These are phyloP conservation scores for Sarocladiaceae sp. DNA, from an alignment of 2,329 filamentous ascomycete species.

Conservation along the genomic window DNA sequence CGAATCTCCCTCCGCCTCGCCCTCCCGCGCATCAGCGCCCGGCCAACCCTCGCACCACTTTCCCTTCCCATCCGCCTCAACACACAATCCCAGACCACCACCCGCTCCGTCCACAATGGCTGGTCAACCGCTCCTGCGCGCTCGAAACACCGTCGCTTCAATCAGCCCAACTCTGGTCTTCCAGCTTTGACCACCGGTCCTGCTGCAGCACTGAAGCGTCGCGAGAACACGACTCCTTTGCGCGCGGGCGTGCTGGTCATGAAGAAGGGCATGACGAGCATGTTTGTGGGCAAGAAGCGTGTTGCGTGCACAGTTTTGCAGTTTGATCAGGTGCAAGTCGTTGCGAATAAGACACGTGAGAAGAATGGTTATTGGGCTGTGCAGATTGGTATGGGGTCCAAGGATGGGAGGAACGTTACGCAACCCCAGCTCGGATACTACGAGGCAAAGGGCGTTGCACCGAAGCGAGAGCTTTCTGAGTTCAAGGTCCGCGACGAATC, in stretches of 20 bases:
- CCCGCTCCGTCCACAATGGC: slow-evolving; percentile 52
- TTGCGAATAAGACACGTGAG: slow-evolving; percentile 77
- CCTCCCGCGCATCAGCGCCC: slow-evolving; percentile 31
- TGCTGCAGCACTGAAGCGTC: slow-evolving; percentile 56
- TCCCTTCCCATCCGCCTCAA: slow-evolving; percentile 42
- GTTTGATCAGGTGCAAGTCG: slow-evolving; percentile 85
- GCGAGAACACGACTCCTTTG: slow-evolving; percentile 54
- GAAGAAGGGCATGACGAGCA: slow-evolving; percentile 94
- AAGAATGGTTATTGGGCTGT: slow-evolving; percentile 91
- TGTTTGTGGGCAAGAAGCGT: slow-evolving; percentile 76
- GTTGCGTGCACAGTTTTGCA: slow-evolving; percentile 89
- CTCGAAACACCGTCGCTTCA: slow-evolving; percentile 55
- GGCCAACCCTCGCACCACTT: slow-evolving; percentile 28
- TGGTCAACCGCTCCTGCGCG: slow-evolving; percentile 54
- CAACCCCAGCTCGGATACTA: slow-evolving; percentile 85
- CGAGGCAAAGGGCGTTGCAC: slow-evolving; percentile 73
- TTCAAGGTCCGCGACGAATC: slow-evolving; percentile 74
- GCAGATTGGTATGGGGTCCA: slow-evolving; percentile 77
- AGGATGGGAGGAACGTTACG: slow-evolving; percentile 71
- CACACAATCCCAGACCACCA: slow-evolving; percentile 14
- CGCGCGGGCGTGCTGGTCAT: slow-evolving; percentile 79
- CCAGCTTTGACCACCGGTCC: slow-evolving; percentile 54
- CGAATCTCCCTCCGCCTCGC: slow-evolving; percentile 27
- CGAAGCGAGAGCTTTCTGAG: slow-evolving; percentile 80
- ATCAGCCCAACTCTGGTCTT: slow-evolving; percentile 52